Percentiles rank a stretch among this genome's conserved stretches.
These are phyloP conservation scores for Colletotrichum noveboracense DNA, from an alignment of 2,329 filamentous ascomycete species.

Conservation along the genomic window DNA sequence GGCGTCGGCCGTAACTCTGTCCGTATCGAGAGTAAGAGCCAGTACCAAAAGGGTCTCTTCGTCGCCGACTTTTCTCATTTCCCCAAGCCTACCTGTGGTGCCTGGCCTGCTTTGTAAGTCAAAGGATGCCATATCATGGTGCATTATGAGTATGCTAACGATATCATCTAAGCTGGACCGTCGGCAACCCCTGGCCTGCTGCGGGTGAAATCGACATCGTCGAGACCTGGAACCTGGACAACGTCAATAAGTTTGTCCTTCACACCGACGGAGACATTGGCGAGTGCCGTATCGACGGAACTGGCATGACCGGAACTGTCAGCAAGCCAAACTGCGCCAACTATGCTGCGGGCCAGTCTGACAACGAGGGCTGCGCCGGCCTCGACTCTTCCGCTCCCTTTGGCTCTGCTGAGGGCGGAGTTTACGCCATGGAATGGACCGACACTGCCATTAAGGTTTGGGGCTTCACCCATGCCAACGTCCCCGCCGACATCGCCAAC, in stretches of 20 bases:
- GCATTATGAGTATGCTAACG: neutral
- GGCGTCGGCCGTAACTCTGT: constrained; percentile 59
- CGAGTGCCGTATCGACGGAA: constrained; percentile 36
- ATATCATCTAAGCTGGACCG: constrained; percentile 46
- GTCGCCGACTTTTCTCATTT: constrained; percentile 74
- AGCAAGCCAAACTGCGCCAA: constrained; percentile 46
- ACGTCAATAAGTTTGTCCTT: constrained; percentile 61
- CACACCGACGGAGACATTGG: constrained; percentile 52
- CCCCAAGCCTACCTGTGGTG: constrained; percentile 68
- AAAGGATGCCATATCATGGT: neutral
- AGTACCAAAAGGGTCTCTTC: constrained; percentile 71
- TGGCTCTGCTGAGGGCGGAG: constrained; percentile 40
- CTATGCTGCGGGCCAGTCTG: constrained; percentile 34
- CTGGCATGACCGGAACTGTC: constrained; percentile 34
- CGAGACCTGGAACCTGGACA: constrained; percentile 66
- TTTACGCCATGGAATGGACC: constrained; percentile 67
- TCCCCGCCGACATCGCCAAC: constrained; percentile 57
- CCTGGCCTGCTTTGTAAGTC: constrained; percentile 73
- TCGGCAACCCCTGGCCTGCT: constrained; percentile 60
- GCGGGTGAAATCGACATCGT: constrained; percentile 70
- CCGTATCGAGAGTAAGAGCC: constrained; percentile 66
- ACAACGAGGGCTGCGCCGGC: constrained; percentile 46
- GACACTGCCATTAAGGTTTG: constrained; percentile 64
- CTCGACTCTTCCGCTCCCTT: constrained; percentile 43
- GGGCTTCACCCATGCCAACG: constrained; percentile 62